A percentile compares a stretch with the other conserved stretches of the same genome.
Evolutionary conservation across 2,329 filamentous ascomycete genomes (phyloP).

Genomic region (Ophiostoma quercus): DNA sequence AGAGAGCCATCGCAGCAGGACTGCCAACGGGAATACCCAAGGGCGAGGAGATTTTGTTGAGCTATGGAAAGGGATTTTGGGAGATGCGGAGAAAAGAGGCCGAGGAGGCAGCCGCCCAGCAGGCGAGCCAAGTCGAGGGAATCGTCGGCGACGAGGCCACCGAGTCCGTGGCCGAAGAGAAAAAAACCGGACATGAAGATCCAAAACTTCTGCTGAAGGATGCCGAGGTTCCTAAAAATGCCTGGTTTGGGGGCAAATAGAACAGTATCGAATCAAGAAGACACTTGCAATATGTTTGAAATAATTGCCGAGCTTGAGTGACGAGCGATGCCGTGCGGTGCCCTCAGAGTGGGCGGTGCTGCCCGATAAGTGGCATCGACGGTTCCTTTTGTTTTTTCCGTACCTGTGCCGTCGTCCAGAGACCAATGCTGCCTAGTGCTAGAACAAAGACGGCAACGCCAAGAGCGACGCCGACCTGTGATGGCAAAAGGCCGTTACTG

Average conservation of each 20-base stretch:
- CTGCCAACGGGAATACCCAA: constrained; percentile 41
- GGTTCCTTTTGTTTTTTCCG: background rate
- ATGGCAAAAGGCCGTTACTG: too few species aligned
- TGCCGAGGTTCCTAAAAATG: background rate
- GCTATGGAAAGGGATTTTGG: constrained; percentile 66
- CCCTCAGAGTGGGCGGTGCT: background rate
- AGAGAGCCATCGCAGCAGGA: constrained; percentile 30
- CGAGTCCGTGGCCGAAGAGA: background rate
- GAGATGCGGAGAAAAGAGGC: constrained; percentile 42
- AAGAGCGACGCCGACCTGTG: constrained; percentile 23
- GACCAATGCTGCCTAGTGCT: constrained; percentile 20
- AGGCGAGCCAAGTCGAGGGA: background rate
- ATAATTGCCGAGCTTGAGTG: background rate
- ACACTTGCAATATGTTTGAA: background rate
- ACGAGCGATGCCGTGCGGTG: background rate
- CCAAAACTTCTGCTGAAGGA: background rate
- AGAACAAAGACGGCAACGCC: constrained; percentile 23
- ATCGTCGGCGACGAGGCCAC: background rate
- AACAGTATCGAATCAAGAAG: background rate
- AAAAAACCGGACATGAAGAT: background rate
- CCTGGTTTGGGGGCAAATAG: background rate
- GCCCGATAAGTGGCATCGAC: background rate
- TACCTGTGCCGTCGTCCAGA: constrained; percentile 24
- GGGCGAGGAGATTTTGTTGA: constrained; percentile 61
- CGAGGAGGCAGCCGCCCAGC: constrained; percentile 27